Conservation (phyloP, 2,329 filamentous ascomycete species). For the Arthrobotrys entomopaga region DNA sequence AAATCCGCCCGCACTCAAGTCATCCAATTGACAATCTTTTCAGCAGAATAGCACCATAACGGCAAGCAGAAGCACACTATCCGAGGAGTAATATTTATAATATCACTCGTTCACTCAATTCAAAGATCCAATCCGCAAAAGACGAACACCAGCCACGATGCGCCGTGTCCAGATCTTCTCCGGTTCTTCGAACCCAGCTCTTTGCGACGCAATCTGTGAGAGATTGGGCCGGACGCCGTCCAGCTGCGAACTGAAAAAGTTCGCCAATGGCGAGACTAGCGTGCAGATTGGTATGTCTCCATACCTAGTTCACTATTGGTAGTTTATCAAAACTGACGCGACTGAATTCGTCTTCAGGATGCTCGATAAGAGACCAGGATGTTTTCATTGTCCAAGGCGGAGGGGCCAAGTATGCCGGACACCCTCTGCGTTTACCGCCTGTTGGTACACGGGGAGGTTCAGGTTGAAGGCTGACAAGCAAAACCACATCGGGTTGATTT, state of each 20-base stretch:
- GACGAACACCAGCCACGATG: conserved; percentile 63
- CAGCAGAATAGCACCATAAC: conserved; percentile 26
- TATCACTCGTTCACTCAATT: background rate
- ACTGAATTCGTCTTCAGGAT: conserved; percentile 51
- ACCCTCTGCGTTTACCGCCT: conserved; percentile 49
- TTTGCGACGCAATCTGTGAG: conserved; percentile 74
- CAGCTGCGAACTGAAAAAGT: conserved; percentile 72
- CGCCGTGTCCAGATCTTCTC: conserved; percentile 75
- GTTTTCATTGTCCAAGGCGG: conserved; percentile 99
- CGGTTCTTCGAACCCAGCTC: conserved; percentile 72
- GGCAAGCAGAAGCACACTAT: background rate
- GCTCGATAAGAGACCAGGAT: conserved; percentile 91
- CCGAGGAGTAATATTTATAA: conserved; percentile 3
- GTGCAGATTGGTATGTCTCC: conserved; percentile 70
- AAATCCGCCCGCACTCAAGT: conserved; percentile 35
- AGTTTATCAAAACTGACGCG: background rate
- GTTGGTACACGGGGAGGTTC: conserved; percentile 33
- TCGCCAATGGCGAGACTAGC: conserved; percentile 76
- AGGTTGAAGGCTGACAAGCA: conserved; percentile 54
- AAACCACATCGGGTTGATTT: conserved; percentile 47
- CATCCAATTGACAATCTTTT: conserved; percentile 35
- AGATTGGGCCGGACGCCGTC: conserved; percentile 71
- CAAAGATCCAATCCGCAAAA: background rate
- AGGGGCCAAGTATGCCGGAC: conserved; percentile 71
- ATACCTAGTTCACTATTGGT: background rate